phyloP scores from a whole-genome alignment of 805 yeast species.

The Candida tammaniensis region DNA sequence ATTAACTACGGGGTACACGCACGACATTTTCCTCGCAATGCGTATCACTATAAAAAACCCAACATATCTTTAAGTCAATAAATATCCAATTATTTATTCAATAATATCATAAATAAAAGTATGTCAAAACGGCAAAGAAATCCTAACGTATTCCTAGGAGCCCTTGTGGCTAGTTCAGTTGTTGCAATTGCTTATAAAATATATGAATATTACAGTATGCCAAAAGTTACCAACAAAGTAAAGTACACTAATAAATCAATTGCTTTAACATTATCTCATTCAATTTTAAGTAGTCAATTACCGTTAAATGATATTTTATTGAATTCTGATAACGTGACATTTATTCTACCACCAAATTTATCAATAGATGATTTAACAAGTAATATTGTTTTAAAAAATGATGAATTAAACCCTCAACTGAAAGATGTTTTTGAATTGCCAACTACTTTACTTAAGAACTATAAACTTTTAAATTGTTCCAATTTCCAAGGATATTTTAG shows the following conservation, averaged over 20 bases:
- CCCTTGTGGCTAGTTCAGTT: constrained; percentile 34
- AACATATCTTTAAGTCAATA: too few species aligned
- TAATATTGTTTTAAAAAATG: constrained; percentile 13
- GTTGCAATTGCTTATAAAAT: constrained; percentile 32
- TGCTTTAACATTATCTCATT: constrained; percentile 41
- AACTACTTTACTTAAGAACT: constrained; percentile 25
- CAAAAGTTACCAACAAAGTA: neutral
- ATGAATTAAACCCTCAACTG: neutral
- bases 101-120: too few species aligned
- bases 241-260: constrained; percentile 30
- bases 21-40: too few species aligned
- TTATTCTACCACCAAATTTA: constrained; percentile 43
- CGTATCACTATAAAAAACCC: too few species aligned
- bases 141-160: constrained; percentile 30
- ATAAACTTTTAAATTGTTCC: constrained; percentile 36
- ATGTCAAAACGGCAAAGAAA: constrained; percentile 18
- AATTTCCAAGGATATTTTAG: constrained; percentile 41
- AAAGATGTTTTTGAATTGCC: constrained; percentile 16
- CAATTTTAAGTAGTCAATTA: constrained; percentile 33
- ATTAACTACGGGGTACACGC: too few species aligned
- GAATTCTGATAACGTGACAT: constrained; percentile 38
- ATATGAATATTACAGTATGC: constrained; percentile 19
- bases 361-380: constrained; percentile 35
- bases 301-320: constrained; percentile 38
- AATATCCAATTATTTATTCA: too few species aligned